These are phyloP conservation scores for Aspergillus proliferans DNA, from an alignment of 2,329 filamentous ascomycete species.

Conservation along the genomic window DNA sequence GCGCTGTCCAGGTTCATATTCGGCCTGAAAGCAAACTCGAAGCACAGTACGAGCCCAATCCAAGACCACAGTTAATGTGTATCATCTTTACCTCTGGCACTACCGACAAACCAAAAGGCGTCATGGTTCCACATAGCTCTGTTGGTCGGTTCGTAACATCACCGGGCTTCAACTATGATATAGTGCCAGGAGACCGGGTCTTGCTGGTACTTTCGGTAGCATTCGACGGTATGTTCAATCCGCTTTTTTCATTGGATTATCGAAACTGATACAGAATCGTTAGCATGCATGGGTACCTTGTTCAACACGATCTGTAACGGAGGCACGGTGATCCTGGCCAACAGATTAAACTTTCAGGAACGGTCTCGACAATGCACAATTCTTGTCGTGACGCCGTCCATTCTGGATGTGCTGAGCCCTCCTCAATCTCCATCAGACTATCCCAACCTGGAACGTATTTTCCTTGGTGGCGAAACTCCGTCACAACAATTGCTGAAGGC, in stretches of 20 bases:
- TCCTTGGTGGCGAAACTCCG: conserved; percentile 10
- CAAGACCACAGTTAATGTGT: conserved; percentile 48
- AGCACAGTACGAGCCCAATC: not conserved
- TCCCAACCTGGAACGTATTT: conserved; percentile 1
- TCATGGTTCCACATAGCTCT: conserved; percentile 25
- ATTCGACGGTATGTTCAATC: conserved; percentile 18
- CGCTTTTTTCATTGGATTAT: not conserved
- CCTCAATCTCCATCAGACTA: conserved; percentile 1
- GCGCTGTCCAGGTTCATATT: not conserved
- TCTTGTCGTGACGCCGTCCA: conserved; percentile 5
- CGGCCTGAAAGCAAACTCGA: not conserved
- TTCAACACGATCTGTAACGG: conserved; percentile 16
- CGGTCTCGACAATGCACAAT: conserved; percentile 2
- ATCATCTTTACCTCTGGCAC: conserved; percentile 46
- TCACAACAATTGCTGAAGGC: conserved; percentile 2
- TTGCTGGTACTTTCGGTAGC: conserved; percentile 18
- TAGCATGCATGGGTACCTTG: conserved; percentile 7
- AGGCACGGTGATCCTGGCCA: conserved; percentile 10
- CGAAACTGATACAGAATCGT: not conserved
- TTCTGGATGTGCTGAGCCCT: conserved; percentile 5
- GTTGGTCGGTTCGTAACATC: conserved; percentile 5
- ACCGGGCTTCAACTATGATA: conserved; percentile 1
- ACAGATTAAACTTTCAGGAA: conserved; percentile 1
- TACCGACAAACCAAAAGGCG: conserved; percentile 46
- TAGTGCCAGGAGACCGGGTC: conserved; percentile 4